Evolutionary conservation across 345 rosid genomes (phyloP).

Genomic region (Viola odorata): DNA sequence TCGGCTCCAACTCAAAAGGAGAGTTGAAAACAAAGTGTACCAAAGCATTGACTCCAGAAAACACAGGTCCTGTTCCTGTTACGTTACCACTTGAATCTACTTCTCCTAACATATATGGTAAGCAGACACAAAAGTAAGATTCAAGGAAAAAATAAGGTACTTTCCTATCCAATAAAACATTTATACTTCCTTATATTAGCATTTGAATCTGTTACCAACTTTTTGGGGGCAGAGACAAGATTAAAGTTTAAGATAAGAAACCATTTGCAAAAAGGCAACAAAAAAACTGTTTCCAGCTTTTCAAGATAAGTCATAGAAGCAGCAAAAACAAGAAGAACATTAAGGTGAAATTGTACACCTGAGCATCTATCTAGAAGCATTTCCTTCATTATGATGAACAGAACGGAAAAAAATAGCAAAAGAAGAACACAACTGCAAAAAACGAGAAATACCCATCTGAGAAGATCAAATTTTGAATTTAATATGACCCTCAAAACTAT

Average conservation of each 20-base stretch:
- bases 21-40: neutral
- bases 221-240: neutral
- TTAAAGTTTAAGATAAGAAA: neutral
- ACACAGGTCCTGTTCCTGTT: conserved; percentile 6
- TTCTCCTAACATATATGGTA: neutral
- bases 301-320: neutral
- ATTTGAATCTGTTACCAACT: conserved; percentile 14
- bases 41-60: conserved; percentile 1
- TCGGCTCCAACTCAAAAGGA: neutral
- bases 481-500: neutral
- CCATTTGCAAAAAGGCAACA: conserved; percentile 1
- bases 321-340: conserved; percentile 4
- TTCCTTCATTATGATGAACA: neutral
- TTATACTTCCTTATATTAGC: neutral
- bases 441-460: conserved; percentile 7
- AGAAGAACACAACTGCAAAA: neutral
- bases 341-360: neutral
- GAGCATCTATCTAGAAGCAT: neutral
- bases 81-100: conserved; percentile 1
- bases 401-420: neutral
- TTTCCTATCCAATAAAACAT: neutral
- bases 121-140: conserved; percentile 6
- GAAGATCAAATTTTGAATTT: too few species aligned
- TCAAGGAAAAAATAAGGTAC: neutral
- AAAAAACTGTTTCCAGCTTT: conserved; percentile 12